phyloP scores from a whole-genome alignment of 805 yeast species.

The Myxozyma geophila region DNA sequence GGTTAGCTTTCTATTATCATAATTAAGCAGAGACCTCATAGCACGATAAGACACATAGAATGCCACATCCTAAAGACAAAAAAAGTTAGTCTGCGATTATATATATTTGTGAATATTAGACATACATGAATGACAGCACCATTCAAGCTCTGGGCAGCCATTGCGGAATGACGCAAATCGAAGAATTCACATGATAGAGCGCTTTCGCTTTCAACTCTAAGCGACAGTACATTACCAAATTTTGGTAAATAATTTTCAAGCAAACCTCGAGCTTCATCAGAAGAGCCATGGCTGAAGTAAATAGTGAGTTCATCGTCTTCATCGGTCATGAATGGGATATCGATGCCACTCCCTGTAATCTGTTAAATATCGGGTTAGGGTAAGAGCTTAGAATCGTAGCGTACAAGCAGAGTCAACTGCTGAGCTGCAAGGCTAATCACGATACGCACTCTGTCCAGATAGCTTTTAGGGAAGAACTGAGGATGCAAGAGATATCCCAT shows the following conservation, averaged over 20 bases:
- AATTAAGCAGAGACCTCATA: background rate
- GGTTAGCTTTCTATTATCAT: background rate
- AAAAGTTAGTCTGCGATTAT: background rate
- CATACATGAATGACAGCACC: constrained; percentile 39
- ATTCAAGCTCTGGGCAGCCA: constrained; percentile 39
- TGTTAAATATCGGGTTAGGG: constrained; percentile 1
- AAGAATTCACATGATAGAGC: constrained; percentile 44
- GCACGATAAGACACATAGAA: constrained; percentile 24
- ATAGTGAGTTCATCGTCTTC: constrained; percentile 33
- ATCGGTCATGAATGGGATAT: constrained; percentile 31
- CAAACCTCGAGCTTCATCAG: constrained; percentile 13
- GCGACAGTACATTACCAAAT: constrained; percentile 37
- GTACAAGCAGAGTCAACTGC: too few species aligned
- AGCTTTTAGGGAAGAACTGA: constrained; percentile 28
- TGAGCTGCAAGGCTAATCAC: too few species aligned
- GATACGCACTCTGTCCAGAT: constrained; percentile 20
- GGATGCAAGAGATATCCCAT: constrained; percentile 31
- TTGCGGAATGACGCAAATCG: constrained; percentile 47
- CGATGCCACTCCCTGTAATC: constrained; percentile 33
- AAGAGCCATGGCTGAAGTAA: constrained; percentile 19
- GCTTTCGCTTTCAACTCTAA: constrained; percentile 25
- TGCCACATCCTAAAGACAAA: constrained; percentile 15
- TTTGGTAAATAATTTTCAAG: constrained; percentile 31
- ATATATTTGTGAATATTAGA: constrained; percentile 1
- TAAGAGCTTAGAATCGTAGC: too few species aligned